Evolutionary conservation across 2,329 filamentous ascomycete species (phyloP).

Genomic region (Fusarium sp.): DNA sequence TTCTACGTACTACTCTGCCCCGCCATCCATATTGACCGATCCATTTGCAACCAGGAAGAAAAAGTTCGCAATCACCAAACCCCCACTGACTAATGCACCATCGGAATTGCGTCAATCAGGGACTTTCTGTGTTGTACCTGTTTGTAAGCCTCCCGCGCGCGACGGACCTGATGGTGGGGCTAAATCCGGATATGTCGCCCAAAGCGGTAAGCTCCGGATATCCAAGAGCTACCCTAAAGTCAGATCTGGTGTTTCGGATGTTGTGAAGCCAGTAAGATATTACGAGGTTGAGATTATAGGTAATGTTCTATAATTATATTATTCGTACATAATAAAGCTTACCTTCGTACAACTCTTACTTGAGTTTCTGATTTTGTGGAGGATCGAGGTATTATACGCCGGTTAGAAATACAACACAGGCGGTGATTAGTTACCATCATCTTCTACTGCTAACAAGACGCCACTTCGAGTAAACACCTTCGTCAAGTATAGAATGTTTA

Average conservation of each 20-base stretch:
- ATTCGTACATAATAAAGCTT: no score
- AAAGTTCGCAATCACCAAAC: constrained; percentile 23
- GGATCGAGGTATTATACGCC: no score
- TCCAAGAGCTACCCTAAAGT: constrained; percentile 4
- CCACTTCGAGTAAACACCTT: no score
- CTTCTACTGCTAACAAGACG: no score
- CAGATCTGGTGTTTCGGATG: not conserved
- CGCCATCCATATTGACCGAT: constrained; percentile 28
- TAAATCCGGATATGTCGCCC: constrained; percentile 13
- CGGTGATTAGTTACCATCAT: no score
- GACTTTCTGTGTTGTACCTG: not conserved
- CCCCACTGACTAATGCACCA: constrained; percentile 30
- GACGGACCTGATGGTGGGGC: not conserved
- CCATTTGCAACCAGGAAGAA: constrained; percentile 10
- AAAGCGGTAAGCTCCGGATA: not conserved
- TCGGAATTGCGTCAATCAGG: constrained; percentile 23
- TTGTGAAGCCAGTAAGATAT: not conserved
- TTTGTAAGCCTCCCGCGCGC: constrained; percentile 21
- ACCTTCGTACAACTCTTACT: no score
- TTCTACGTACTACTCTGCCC: constrained; percentile 10
- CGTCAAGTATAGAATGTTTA: no score
- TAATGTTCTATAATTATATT: not conserved
- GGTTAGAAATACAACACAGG: no score
- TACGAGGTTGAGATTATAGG: not conserved
- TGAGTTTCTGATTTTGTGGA: no score